Evolutionary conservation across 1,139 yeast species (phyloP).

Genomic region (Barnettozyma hawaiiensis): DNA sequence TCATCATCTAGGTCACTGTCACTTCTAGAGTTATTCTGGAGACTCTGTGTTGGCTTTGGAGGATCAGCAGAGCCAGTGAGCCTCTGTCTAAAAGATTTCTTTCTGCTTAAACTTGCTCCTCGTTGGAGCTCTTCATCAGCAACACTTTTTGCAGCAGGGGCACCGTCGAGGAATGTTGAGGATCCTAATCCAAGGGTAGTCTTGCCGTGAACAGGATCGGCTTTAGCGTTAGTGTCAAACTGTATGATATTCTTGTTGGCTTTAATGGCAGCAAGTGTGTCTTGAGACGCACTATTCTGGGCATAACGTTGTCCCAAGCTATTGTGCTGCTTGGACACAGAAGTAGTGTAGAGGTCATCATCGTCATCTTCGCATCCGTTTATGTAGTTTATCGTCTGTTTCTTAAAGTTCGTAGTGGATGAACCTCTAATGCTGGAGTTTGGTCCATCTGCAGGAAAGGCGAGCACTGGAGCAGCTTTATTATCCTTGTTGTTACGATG

Average conservation of each 20-base stretch:
- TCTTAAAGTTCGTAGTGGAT: slow-evolving; percentile 33
- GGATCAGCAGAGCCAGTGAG: slow-evolving; percentile 34
- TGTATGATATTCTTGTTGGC: slow-evolving; percentile 50
- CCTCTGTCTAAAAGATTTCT: slow-evolving; percentile 71
- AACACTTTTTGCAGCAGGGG: slow-evolving; percentile 76
- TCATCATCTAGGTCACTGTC: slow-evolving; percentile 28
- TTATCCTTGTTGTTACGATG: slow-evolving; percentile 84
- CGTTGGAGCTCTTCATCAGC: slow-evolving; percentile 33
- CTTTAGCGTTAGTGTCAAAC: slow-evolving; percentile 65
- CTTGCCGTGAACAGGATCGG: slow-evolving; percentile 76
- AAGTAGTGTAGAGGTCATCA: slow-evolving; percentile 26
- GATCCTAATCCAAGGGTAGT: slow-evolving; percentile 86
- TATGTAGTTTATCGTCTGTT: slow-evolving; percentile 54
- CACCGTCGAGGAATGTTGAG: slow-evolving; percentile 90
- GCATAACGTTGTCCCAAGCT: slow-evolving; percentile 6
- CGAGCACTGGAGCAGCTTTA: slow-evolving; percentile 86
- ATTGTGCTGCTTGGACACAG: slow-evolving; percentile 11
- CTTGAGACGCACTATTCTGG: slow-evolving; percentile 15
- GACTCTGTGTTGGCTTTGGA: slow-evolving; percentile 3
- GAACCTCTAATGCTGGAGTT: slow-evolving; percentile 77
- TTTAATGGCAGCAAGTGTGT: slow-evolving; percentile 37
- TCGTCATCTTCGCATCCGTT: slow-evolving; percentile 43
- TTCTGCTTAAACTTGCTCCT: slow-evolving; percentile 45
- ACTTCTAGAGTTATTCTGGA: background rate
- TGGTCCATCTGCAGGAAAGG: slow-evolving; percentile 94